A percentile compares a stretch with the other conserved stretches of the same genome.
Evolutionary conservation across 2,329 filamentous ascomycete species (phyloP).

Genomic region (Scorias spongiosa): DNA sequence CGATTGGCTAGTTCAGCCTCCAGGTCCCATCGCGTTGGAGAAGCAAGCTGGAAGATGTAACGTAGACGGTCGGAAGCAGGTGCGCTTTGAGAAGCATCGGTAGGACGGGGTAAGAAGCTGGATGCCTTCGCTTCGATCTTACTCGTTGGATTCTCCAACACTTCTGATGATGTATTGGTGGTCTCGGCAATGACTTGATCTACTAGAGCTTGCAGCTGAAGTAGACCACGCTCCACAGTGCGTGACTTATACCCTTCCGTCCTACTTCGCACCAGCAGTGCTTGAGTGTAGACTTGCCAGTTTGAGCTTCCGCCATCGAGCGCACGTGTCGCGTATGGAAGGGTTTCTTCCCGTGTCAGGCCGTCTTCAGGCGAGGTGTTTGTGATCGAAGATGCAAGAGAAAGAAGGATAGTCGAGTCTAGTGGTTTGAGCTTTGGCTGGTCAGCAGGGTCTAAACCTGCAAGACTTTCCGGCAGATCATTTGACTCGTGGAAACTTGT

Average conservation of each 20-base stretch:
- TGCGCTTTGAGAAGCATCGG: conserved; percentile 57
- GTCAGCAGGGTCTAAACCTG: conserved; percentile 54
- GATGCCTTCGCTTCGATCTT: conserved; percentile 36
- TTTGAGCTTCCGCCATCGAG: conserved; percentile 81
- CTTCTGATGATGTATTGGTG: conserved; percentile 17
- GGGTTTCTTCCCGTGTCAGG: conserved; percentile 80
- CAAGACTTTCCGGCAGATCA: conserved; percentile 45
- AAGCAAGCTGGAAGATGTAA: conserved; percentile 71
- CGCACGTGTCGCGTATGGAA: conserved; percentile 81
- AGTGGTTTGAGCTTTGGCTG: conserved; percentile 71
- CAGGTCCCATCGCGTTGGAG: conserved; percentile 82
- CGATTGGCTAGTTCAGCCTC: conserved; percentile 83
- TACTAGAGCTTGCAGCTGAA: conserved; percentile 88
- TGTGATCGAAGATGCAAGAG: conserved; percentile 68
- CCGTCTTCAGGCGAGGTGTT: conserved; percentile 76
- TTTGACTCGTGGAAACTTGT: conserved; percentile 30
- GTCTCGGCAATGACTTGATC: conserved; percentile 92
- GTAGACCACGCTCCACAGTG: conserved; percentile 73
- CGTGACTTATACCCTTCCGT: conserved; percentile 79
- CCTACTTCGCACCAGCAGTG: conserved; percentile 71
- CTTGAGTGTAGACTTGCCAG: conserved; percentile 96
- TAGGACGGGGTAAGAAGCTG: conserved; percentile 67
- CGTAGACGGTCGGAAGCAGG: conserved; percentile 59
- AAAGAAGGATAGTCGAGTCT: conserved; percentile 77
- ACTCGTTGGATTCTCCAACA: conserved; percentile 2